Evolutionary conservation across 345 rosid species (phyloP).

Genomic region (Erucastrum elatum): DNA sequence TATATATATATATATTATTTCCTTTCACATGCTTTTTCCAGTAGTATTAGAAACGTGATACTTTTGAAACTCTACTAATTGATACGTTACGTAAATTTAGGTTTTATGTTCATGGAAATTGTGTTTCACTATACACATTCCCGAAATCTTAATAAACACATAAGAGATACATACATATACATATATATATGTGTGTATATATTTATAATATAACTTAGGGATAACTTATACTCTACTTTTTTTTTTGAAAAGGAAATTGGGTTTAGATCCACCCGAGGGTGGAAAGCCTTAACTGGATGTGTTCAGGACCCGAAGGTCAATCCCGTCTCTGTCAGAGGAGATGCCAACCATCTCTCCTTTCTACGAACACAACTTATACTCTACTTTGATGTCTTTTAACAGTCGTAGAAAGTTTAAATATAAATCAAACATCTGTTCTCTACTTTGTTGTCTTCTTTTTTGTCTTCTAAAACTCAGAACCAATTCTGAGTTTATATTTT

Average conservation of each 20-base stretch:
- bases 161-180: not conserved
- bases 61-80: conserved; percentile 34
- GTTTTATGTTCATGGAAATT: conserved; percentile 34
- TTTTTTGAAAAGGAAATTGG: too few relatives aligned
- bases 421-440: not conserved
- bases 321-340: too few relatives aligned
- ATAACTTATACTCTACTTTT: not conserved
- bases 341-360: too few relatives aligned
- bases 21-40: not conserved
- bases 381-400: not conserved
- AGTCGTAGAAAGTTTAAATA: too few relatives aligned
- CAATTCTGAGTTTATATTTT: not conserved
- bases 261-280: too few relatives aligned
- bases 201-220: too few relatives aligned
- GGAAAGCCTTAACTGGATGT: too few relatives aligned
- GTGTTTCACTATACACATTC: conserved; percentile 34
- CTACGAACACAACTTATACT: not conserved
- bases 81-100: conserved; percentile 41
- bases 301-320: too few relatives aligned
- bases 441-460: not conserved
- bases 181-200: not conserved
- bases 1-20: not conserved
- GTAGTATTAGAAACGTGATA: conserved; percentile 12
- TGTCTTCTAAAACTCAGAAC: not conserved
- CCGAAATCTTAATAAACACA: conserved; percentile 9